A percentile compares a stretch with the other conserved stretches of the same genome.
Evolutionary conservation across 495 filamentous ascomycete species (phyloP).

Genomic region (Mycothermus thermophilus): DNA sequence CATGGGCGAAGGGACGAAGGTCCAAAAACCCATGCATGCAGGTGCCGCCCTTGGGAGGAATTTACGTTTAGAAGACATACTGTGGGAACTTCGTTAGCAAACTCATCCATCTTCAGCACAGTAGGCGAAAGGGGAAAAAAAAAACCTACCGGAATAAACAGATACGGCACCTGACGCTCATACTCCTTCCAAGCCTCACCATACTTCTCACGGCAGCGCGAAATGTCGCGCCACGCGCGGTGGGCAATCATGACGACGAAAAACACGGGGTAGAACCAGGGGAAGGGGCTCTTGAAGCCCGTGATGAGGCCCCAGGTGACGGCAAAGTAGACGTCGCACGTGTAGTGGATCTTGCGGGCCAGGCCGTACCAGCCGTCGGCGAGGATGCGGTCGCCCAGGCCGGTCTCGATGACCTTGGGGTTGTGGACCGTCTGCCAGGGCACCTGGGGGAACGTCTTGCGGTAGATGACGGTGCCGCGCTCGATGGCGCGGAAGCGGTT

Average conservation of each 20-base stretch:
- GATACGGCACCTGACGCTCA: constrained; percentile 71
- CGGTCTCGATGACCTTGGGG: constrained; percentile 71
- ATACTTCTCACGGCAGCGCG: constrained; percentile 75
- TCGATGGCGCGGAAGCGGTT: constrained; percentile 80
- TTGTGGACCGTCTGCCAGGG: constrained; percentile 81
- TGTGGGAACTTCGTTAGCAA: constrained; percentile 5
- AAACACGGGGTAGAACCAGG: constrained; percentile 95
- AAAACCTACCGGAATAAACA: constrained; percentile 85
- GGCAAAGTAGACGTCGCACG: constrained; percentile 78
- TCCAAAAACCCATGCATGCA: too few relatives aligned
- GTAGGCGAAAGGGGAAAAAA: not conserved
- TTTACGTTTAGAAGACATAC: constrained; percentile 23
- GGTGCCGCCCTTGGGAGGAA: too few relatives aligned
- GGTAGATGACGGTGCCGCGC: constrained; percentile 54
- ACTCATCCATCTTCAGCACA: too few relatives aligned
- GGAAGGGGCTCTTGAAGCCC: constrained; percentile 66
- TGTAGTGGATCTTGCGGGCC: constrained; percentile 91
- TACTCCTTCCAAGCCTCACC: constrained; percentile 88
- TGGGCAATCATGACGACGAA: constrained; percentile 86
- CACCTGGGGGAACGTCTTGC: constrained; percentile 84
- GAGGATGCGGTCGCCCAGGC: constrained; percentile 66
- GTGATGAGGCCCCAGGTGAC: constrained; percentile 44
- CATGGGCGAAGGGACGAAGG: too few relatives aligned
- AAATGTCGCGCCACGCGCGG: constrained; percentile 72
- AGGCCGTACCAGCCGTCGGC: constrained; percentile 89